Evolutionary conservation across 768 basidiomycete species (phyloP).

Genomic region (Russula virescens): DNA sequence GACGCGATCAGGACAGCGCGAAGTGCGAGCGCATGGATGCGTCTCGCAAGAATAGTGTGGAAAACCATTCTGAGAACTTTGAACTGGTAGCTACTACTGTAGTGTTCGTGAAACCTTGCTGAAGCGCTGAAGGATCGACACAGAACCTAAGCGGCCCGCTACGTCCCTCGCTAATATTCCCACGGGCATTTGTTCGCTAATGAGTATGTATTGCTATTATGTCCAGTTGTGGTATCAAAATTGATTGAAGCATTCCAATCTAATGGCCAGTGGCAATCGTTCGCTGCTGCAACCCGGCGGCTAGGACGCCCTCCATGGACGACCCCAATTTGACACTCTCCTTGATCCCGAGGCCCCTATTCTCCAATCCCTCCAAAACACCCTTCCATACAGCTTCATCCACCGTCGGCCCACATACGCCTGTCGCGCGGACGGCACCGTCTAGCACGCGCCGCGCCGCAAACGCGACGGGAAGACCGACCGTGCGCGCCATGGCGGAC

Average conservation of each 20-base stretch:
- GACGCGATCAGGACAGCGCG: slow-evolving; percentile 9
- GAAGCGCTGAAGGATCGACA: slow-evolving; percentile 3
- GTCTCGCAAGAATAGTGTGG: background rate
- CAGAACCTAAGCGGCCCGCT: background rate
- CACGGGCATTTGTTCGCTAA: background rate
- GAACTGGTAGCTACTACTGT: slow-evolving; percentile 2
- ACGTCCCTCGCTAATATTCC: background rate
- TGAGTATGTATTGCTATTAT: background rate
- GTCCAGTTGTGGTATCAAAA: background rate
- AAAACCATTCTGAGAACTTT: background rate
- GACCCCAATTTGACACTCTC: slow-evolving; percentile 38
- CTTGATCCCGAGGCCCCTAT: slow-evolving; percentile 38
- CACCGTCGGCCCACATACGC: slow-evolving; percentile 64
- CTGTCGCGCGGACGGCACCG: slow-evolving; percentile 43
- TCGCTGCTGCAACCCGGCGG: slow-evolving; percentile 15
- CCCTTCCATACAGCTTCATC: slow-evolving; percentile 53
- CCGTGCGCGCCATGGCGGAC: slow-evolving; percentile 88
- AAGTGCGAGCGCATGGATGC: background rate
- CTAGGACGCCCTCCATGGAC: slow-evolving; percentile 35
- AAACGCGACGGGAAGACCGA: slow-evolving; percentile 83
- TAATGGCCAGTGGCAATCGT: background rate
- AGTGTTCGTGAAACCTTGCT: background rate
- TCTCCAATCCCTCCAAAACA: slow-evolving; percentile 56
- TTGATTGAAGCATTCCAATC: background rate
- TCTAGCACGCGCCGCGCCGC: slow-evolving; percentile 69